phyloP scores from a whole-genome alignment of 257 asterid genomes.

The Primulina eburnea region DNA sequence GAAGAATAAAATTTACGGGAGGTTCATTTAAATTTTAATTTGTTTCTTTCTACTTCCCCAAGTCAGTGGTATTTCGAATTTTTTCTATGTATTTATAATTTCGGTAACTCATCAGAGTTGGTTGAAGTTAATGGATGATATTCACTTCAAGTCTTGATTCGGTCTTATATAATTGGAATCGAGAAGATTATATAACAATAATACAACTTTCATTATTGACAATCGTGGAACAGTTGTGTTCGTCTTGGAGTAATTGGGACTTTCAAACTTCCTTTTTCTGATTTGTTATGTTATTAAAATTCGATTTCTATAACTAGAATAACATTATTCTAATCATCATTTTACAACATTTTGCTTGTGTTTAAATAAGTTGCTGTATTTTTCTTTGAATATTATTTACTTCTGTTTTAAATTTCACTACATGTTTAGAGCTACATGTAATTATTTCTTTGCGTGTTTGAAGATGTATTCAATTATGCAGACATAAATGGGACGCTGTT shows the following conservation, averaged over 20 bases:
- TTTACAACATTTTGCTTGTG: not conserved
- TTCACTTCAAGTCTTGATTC: not conserved
- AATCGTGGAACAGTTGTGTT: not conserved
- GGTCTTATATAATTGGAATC: not conserved
- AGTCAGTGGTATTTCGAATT: not conserved
- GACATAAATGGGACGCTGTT: not conserved
- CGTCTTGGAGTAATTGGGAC: conserved; percentile 8
- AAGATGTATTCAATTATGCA: not conserved
- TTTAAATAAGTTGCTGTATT: not conserved
- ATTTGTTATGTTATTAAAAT: not conserved
- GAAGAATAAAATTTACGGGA: conserved; percentile 5
- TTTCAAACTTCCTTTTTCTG: not conserved
- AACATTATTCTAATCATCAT: not conserved
- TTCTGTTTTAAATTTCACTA: not conserved
- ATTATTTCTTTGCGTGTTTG: not conserved
- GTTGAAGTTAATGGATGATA: not conserved
- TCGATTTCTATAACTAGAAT: not conserved
- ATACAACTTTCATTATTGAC: not conserved
- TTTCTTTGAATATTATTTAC: not conserved
- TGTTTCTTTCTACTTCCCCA: not conserved
- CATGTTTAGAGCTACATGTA: not conserved
- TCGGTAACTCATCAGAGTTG: not conserved
- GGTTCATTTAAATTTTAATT: conserved; percentile 1
- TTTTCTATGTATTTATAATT: too few species aligned
- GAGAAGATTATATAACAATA: too few species aligned